Percentiles rank a stretch among this genome's conserved stretches.
phyloP scores from a whole-genome alignment of 2,329 filamentous ascomycete genomes.

The Aspergillus sergii region DNA sequence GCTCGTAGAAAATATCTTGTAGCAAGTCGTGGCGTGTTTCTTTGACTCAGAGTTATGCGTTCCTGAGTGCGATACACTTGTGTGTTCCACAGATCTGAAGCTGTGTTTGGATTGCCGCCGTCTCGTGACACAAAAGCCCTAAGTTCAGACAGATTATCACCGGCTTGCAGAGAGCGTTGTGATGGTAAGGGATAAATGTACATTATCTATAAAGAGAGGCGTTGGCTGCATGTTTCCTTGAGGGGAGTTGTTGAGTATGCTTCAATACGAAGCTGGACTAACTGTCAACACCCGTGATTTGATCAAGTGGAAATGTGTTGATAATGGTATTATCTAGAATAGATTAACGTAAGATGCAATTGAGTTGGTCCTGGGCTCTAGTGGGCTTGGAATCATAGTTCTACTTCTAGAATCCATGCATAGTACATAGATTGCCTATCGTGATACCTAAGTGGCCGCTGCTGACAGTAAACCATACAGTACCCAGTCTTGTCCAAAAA shows the following conservation, averaged over 20 bases:
- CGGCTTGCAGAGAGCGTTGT: neutral
- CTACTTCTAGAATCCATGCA: too few species aligned
- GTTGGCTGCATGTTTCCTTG: neutral
- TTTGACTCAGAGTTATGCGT: neutral
- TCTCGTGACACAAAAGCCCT: neutral
- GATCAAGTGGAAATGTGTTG: too few species aligned
- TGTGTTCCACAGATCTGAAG: neutral
- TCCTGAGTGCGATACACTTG: neutral
- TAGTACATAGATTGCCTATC: too few species aligned
- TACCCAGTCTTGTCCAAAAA: neutral
- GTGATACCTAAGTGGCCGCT: too few species aligned
- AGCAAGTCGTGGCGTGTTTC: neutral
- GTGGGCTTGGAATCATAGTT: too few species aligned
- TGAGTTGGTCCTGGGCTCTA: too few species aligned
- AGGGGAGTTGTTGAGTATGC: neutral
- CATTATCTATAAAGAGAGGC: neutral
- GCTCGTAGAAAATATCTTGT: too few species aligned
- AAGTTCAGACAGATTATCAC: neutral
- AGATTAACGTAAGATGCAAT: too few species aligned
- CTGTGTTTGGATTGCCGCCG: neutral
- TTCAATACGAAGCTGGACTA: neutral
- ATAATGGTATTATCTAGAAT: too few species aligned
- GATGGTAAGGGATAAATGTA: neutral
- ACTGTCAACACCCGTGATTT: neutral
- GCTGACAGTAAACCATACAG: neutral